Evolutionary conservation across 2,329 filamentous ascomycete species (phyloP), one percentile per base, ranked within the genome.

Genomic region (Botrytis paeoniae): DNA sequence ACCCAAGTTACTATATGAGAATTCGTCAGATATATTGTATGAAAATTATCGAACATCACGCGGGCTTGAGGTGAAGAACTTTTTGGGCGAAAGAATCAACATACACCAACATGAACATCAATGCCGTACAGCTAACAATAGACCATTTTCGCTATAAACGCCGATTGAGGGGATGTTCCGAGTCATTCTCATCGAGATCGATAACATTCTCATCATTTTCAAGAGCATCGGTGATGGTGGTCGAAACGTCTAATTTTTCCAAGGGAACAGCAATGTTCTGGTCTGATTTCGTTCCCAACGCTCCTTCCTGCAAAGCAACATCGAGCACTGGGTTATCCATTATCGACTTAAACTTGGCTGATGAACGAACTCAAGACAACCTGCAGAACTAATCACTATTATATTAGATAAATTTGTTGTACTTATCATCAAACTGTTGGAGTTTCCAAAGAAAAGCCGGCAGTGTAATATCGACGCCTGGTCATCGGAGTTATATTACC

Each of bases 111-210:
- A 62, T 65, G 25, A 51, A 48, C 48, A 71, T 71, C 20, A 61
- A 29, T 6, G 70, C 57, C 7, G 59, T 62, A 65, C 39, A 62
- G 20, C 57, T 43, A 14, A 65, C 48, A 3, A 71, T 54, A 35
- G 70, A 71, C 70, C 61, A 71, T 29, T 71, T 71, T 4, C 37
- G 22, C 48, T 61, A 63, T 10, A 37, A 8, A 0, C 45, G 45
- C 70, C 70, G 65, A 6, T 65, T 71, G 16, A 65, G 70, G 4
- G 70, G 61, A n/a, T 71, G 35, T 35, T 43, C 70, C 3, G 61
- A 45, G 14, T 65, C 69, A n/a, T 71, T 48, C 10, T 65, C 61
- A 2, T 64, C 69, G 9, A 71, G 54, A 39, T 71, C 69, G 18
- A 71, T 12, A 32, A 71, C 20, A n/a, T 71, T 54, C 2, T 22